phyloP scores from a whole-genome alignment of 139 green algal genomes.

The Coelastrella sp. region DNA sequence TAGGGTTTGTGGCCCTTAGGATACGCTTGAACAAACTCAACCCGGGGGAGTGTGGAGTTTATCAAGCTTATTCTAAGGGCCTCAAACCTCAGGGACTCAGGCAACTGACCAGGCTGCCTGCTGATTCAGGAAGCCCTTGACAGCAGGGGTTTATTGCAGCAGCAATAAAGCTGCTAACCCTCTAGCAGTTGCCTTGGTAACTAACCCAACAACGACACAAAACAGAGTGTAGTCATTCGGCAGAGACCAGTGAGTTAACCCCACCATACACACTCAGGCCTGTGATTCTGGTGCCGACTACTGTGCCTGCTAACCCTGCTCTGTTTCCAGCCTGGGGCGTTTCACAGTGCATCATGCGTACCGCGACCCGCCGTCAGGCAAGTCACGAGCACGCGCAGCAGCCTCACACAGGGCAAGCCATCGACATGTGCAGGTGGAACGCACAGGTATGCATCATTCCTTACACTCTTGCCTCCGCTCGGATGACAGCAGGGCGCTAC shows the following conservation, averaged over 20 bases:
- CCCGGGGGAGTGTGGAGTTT: too few species aligned
- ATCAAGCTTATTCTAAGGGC: too few species aligned
- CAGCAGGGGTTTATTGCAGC: too few species aligned
- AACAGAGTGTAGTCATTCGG: background rate
- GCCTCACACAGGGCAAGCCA: constrained; percentile 3
- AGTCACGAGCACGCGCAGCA: background rate
- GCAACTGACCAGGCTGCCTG: too few species aligned
- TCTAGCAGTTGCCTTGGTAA: too few species aligned
- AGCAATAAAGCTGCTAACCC: too few species aligned
- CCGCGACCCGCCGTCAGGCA: background rate
- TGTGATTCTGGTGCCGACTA: constrained; percentile 31
- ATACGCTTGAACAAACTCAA: too few species aligned
- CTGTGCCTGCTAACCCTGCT: constrained; percentile 11
- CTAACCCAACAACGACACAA: too few species aligned
- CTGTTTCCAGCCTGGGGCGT: constrained; percentile 12
- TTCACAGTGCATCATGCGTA: background rate
- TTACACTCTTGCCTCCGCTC: constrained; percentile 14
- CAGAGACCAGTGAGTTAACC: background rate
- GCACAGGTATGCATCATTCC: background rate
- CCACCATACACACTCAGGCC: background rate
- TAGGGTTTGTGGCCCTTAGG: too few species aligned
- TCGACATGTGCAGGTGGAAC: background rate
- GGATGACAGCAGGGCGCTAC: constrained; percentile 26
- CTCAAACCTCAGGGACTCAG: too few species aligned
- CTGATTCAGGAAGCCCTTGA: too few species aligned